Evolutionary conservation across 768 basidiomycete species (phyloP), one percentile per base, ranked within the genome.

Genomic region (Pleurotus cornucopiae): DNA sequence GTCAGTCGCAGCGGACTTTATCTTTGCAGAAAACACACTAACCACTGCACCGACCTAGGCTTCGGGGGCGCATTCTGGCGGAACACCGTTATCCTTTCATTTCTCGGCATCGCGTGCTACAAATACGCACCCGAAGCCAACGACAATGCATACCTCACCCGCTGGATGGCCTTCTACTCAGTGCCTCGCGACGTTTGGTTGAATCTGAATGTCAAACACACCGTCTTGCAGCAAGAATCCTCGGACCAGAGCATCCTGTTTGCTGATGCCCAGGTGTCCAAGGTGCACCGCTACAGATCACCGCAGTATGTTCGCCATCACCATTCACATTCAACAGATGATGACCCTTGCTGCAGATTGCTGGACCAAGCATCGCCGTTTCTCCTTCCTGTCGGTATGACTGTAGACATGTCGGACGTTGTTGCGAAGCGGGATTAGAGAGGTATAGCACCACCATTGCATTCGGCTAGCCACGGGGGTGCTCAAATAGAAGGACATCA

Each of bases 51-150:
- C 26, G 23, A 14, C 30, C 14, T 57, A 88, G 91, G 79, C 26
- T 91, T 91, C 66, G 69, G 72, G 23, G 81, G 79, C 30, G 73
- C 83, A 18, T 78, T 86, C 65, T 91, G 90, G 90, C 73, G 83
- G 38, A 85, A 84, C 58, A 78, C 82, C 2, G 61, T 85, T 39
- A 58, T 89, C 20, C 68, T 76, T 20, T 75, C 80, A 12, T 56
- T 85, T 41, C 71, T 76, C 6, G 77, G 71, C 43, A 81, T 76
- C 43, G 79, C 75, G 9, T 78, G 79, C 58, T 86, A 87, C 73
- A 89, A 89, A 68, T 86, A 76, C 64, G 85, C 87, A 2, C 89
- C 89, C 0, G 71, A 76, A 54, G 77, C 82, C 5, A 71, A 70
- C 26, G 80, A 87, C 39, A 82, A 88, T 57, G 79, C 76, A 49